Evolutionary conservation across 1,284 basidiomycete species (phyloP).

Genomic region (Puccinia coronata): DNA sequence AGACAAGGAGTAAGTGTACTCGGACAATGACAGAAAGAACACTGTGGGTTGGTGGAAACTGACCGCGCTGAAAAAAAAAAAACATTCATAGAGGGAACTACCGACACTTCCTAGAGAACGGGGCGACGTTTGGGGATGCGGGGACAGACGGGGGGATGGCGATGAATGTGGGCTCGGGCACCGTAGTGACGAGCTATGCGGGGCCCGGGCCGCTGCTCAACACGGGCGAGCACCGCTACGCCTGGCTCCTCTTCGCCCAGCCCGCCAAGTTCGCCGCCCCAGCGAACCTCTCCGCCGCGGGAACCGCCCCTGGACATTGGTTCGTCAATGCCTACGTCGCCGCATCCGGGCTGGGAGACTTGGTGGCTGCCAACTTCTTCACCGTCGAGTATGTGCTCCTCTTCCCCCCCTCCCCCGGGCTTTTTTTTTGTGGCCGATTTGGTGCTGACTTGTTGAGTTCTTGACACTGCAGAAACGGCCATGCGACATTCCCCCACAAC

Average conservation of each 20-base stretch:
- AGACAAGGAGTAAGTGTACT: slow-evolving; percentile 25
- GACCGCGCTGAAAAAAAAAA: not conserved
- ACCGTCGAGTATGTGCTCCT: slow-evolving; percentile 17
- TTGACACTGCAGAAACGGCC: slow-evolving; percentile 18
- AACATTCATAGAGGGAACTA: slow-evolving; percentile 23
- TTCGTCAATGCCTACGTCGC: slow-evolving; percentile 34
- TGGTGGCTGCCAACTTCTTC: slow-evolving; percentile 39
- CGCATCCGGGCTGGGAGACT: slow-evolving; percentile 18
- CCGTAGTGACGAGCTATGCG: slow-evolving; percentile 26
- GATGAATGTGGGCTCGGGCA: slow-evolving; percentile 26
- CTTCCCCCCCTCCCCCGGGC: not conserved
- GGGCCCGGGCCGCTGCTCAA: slow-evolving; percentile 29
- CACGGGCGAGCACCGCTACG: slow-evolving; percentile 36
- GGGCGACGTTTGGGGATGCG: slow-evolving; percentile 22
- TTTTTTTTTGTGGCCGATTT: no score
- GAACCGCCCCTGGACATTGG: slow-evolving; percentile 26
- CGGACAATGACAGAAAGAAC: not conserved
- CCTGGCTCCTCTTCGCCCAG: slow-evolving; percentile 33
- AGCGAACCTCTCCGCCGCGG: slow-evolving; percentile 7
- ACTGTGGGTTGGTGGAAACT: not conserved
- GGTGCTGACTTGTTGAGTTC: not conserved
- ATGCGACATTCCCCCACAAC: slow-evolving; percentile 18
- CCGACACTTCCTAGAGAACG: slow-evolving; percentile 39
- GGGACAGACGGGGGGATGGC: not conserved
- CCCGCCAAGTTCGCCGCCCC: slow-evolving; percentile 14